phyloP scores from a whole-genome alignment of 2,329 filamentous ascomycete species.

The Talaromyces sp. region DNA sequence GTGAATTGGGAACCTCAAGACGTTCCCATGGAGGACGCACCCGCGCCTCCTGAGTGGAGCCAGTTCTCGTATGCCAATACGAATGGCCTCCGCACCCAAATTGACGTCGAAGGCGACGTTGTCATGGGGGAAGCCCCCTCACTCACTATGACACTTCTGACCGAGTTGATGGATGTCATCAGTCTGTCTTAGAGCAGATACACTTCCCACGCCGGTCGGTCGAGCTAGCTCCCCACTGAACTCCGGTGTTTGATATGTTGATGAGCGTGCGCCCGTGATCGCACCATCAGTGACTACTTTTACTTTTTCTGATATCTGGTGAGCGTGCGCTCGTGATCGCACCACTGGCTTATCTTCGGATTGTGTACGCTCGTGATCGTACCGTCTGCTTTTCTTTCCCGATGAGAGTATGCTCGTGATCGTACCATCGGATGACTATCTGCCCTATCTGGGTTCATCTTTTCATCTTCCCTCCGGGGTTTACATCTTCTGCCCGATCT shows the following conservation, averaged over 20 bases:
- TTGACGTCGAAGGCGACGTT: conserved; percentile 8
- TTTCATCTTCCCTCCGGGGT: too few species aligned
- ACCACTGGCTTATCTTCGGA: neutral
- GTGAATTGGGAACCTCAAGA: conserved; percentile 1
- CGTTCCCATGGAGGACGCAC: conserved; percentile 4
- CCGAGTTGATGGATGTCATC: neutral
- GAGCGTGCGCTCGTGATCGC: conserved; percentile 5
- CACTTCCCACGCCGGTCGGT: neutral
- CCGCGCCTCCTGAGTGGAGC: neutral
- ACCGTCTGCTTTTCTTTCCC: neutral
- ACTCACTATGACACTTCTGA: neutral
- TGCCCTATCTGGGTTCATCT: too few species aligned
- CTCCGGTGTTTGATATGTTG: neutral
- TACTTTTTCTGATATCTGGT: neutral
- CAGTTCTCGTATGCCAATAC: conserved; percentile 1
- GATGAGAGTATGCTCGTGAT: conserved; percentile 5
- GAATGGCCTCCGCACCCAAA: conserved; percentile 1
- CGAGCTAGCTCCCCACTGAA: neutral
- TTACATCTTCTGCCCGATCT: too few species aligned
- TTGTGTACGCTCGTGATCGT: neutral
- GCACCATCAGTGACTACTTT: too few species aligned
- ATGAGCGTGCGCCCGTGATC: conserved; percentile 4
- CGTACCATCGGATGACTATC: neutral
- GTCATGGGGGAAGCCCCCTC: conserved; percentile 10
- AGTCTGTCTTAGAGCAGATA: neutral